Percentiles rank a stretch among this genome's conserved stretches.
These are phyloP conservation scores for Leishmania braziliensis DNA, from an alignment of 208 protist genomes.

Conservation along the genomic window DNA sequence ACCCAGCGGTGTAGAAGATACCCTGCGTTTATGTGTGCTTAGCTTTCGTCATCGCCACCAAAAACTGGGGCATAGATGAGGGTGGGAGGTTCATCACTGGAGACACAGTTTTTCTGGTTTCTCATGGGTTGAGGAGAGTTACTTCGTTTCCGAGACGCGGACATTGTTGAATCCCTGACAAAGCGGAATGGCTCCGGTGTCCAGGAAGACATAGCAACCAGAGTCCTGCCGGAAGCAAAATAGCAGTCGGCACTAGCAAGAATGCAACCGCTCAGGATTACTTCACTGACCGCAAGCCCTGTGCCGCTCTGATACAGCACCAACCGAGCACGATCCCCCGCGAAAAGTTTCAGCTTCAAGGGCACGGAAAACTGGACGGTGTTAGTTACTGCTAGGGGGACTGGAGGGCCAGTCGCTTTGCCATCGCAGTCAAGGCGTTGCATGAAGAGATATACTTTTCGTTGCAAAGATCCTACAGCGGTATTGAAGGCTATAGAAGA, in stretches of 20 bases:
- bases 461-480: neutral
- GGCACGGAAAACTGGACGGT: slow-evolving; percentile 6
- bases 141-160: slow-evolving; percentile 11
- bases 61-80: slow-evolving; percentile 55
- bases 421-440: slow-evolving; percentile 23
- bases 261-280: slow-evolving; percentile 21
- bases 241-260: slow-evolving; percentile 7
- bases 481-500: slow-evolving; percentile 13
- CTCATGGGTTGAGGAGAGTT: slow-evolving; percentile 4
- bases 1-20: neutral
- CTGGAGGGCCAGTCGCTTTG: neutral
- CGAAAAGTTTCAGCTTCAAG: slow-evolving; percentile 9
- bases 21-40: neutral
- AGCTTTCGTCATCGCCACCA: slow-evolving; percentile 76
- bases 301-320: slow-evolving; percentile 16
- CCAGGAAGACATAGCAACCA: slow-evolving; percentile 21
- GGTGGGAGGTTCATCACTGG: slow-evolving; percentile 37
- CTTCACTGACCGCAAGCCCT: slow-evolving; percentile 6
- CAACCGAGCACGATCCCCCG: slow-evolving; percentile 12
- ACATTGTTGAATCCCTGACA: neutral
- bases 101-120: neutral
- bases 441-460: slow-evolving; percentile 18
- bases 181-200: slow-evolving; percentile 12
- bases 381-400: slow-evolving; percentile 19
- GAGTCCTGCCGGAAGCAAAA: neutral